phyloP scores from a whole-genome alignment of 495 filamentous ascomycete species.

The Terfezia boudieri region DNA sequence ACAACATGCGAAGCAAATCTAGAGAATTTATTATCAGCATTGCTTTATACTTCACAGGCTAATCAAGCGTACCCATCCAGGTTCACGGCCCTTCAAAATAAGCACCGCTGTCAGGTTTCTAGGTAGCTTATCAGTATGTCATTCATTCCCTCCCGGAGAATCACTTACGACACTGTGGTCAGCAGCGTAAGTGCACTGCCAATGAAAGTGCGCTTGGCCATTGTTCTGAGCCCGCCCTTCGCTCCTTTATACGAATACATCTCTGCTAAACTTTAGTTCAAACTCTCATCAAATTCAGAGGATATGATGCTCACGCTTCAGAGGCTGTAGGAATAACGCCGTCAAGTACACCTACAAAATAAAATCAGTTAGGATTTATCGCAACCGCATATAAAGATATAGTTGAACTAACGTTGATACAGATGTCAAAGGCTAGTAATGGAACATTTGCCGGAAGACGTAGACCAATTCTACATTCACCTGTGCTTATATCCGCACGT shows the following conservation, averaged over 20 bases:
- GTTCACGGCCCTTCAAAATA: conserved; percentile 13
- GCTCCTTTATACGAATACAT: conserved; percentile 5
- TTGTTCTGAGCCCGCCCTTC: conserved; percentile 12
- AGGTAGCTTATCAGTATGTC: neutral
- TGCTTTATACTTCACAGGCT: too few species aligned
- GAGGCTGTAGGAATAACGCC: conserved; percentile 13
- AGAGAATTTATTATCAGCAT: neutral
- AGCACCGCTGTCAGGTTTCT: conserved; percentile 16
- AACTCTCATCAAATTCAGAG: too few species aligned
- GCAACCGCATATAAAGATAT: neutral
- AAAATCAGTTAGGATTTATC: neutral
- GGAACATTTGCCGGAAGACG: conserved; percentile 17
- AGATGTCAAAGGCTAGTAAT: conserved; percentile 14
- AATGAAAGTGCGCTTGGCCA: conserved; percentile 16
- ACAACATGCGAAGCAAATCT: conserved; percentile 14
- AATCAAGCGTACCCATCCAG: conserved; percentile 10
- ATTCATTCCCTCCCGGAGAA: neutral
- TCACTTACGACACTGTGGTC: conserved; percentile 13
- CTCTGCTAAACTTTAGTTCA: neutral
- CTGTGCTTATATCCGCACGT: neutral
- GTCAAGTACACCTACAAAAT: conserved; percentile 14
- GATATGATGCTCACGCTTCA: conserved; percentile 6
- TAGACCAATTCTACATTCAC: conserved; percentile 15
- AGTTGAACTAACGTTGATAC: conserved; percentile 11
- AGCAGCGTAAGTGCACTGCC: conserved; percentile 15